A percentile compares a stretch with the other conserved stretches of the same genome.
Conservation (phyloP, 768 basidiomycete species). For the Collybia sordida region DNA sequence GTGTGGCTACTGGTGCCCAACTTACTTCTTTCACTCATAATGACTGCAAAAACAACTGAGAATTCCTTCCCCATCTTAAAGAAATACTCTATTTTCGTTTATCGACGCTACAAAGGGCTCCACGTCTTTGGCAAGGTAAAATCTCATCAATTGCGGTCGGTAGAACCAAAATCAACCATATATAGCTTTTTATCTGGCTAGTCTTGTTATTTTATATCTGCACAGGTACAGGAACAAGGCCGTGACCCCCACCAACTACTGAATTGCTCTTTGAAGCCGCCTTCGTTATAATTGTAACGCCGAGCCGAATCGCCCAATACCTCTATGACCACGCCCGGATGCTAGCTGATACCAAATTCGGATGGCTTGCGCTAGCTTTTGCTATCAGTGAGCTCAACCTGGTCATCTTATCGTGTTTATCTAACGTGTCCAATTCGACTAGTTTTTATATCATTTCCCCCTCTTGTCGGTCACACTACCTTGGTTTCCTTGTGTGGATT, state of each 20-base stretch:
- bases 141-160: constrained; percentile 9
- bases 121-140: constrained; percentile 55
- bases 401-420: too few relatives aligned
- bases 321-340: constrained; percentile 67
- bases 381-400: constrained; percentile 45
- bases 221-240: constrained; percentile 26
- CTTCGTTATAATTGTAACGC: constrained; percentile 54
- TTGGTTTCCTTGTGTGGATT: constrained; percentile 73
- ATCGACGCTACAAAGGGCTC: constrained; percentile 48
- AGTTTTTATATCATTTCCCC: constrained; percentile 58
- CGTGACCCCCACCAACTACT: background rate
- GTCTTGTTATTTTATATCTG: constrained; percentile 55
- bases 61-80: constrained; percentile 23
- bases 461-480: constrained; percentile 68
- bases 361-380: constrained; percentile 56
- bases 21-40: constrained; percentile 10
- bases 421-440: background rate
- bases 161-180: constrained; percentile 5
- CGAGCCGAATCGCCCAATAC: constrained; percentile 65
- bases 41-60: constrained; percentile 20
- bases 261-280: constrained; percentile 20
- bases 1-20: background rate
- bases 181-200: constrained; percentile 59
- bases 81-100: constrained; percentile 29
- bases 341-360: constrained; percentile 57